A percentile compares a stretch with the other conserved stretches of the same genome.
Evolutionary conservation across 306 rosid genomes (phyloP).

Genomic region (Quercus agrifolia): DNA sequence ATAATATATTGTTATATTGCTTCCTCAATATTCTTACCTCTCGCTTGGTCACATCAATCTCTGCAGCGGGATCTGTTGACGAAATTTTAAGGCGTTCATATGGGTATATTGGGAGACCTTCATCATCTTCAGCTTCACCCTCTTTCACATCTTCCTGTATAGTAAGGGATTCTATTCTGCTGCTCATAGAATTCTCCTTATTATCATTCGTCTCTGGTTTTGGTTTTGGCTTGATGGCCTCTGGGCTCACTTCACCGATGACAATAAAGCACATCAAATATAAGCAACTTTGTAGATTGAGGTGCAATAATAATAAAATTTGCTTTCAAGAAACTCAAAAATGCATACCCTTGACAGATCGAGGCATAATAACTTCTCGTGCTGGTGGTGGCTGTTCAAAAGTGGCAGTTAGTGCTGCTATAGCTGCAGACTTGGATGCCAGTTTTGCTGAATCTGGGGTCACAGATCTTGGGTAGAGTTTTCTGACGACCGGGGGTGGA

Average conservation of each 20-base stretch:
- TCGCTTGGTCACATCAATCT: conserved; percentile 88
- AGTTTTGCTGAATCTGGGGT: conserved; percentile 52
- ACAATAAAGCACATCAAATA: conserved; percentile 15
- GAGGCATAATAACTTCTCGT: conserved; percentile 66
- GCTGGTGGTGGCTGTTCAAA: conserved; percentile 64
- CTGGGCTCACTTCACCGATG: conserved; percentile 45
- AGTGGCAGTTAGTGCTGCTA: conserved; percentile 56
- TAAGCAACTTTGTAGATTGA: conserved; percentile 3
- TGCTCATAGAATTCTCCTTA: conserved; percentile 43
- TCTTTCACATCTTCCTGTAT: conserved; percentile 84
- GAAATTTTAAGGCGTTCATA: conserved; percentile 63
- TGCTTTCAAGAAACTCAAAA: conserved; percentile 9
- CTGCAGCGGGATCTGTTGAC: conserved; percentile 59
- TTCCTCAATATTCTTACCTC: conserved; percentile 58
- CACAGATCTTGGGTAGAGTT: conserved; percentile 75
- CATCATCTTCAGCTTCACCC: conserved; percentile 85
- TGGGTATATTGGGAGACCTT: conserved; percentile 66
- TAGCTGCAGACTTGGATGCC: conserved; percentile 61
- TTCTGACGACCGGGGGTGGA: conserved; percentile 87
- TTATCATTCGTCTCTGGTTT: conserved; percentile 5
- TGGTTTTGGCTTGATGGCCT: conserved; percentile 35
- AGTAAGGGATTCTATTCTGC: conserved; percentile 61
- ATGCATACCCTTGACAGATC: conserved; percentile 64
- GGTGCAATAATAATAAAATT: conserved; percentile 14
- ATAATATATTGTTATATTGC: background rate